Percentiles rank a stretch among this genome's conserved stretches.
phyloP scores from a whole-genome alignment of 805 yeast genomes.

The Debaryomyces castellii region DNA sequence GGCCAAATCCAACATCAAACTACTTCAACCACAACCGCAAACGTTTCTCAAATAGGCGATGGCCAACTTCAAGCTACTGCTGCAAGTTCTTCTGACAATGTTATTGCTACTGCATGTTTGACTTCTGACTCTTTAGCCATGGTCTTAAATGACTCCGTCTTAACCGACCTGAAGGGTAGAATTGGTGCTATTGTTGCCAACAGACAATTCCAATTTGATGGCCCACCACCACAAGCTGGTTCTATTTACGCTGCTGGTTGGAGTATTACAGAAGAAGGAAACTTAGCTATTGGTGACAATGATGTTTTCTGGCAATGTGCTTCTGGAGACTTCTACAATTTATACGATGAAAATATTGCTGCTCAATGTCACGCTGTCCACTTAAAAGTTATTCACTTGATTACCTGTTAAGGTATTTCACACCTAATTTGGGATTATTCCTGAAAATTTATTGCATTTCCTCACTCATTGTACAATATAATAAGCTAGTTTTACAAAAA shows the following conservation, averaged over 20 bases:
- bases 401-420: slow-evolving; percentile 42
- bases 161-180: slow-evolving; percentile 41
- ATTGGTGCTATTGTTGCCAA: slow-evolving; percentile 47
- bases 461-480: not conserved
- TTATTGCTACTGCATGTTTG: slow-evolving; percentile 38
- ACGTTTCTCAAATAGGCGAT: slow-evolving; percentile 45
- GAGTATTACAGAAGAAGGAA: slow-evolving; percentile 41
- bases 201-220: slow-evolving; percentile 78
- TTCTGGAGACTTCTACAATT: slow-evolving; percentile 77
- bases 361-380: slow-evolving; percentile 63
- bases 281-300: slow-evolving; percentile 60
- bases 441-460: not conserved
- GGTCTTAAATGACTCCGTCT: slow-evolving; percentile 18
- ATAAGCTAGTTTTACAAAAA: not conserved
- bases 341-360: slow-evolving; percentile 63
- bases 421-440: too few relatives aligned
- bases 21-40: slow-evolving; percentile 36
- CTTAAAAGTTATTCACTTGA: slow-evolving; percentile 57
- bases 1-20: slow-evolving; percentile 50
- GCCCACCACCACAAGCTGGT: slow-evolving; percentile 83
- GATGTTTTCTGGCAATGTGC: slow-evolving; percentile 71
- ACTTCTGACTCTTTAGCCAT: slow-evolving; percentile 33
- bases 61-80: slow-evolving; percentile 36
- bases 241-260: slow-evolving; percentile 65
- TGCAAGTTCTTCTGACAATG: slow-evolving; percentile 23